These are phyloP conservation scores for Pyricularia grisea DNA, from an alignment of 2,329 filamentous ascomycete genomes.

Conservation along the genomic window DNA sequence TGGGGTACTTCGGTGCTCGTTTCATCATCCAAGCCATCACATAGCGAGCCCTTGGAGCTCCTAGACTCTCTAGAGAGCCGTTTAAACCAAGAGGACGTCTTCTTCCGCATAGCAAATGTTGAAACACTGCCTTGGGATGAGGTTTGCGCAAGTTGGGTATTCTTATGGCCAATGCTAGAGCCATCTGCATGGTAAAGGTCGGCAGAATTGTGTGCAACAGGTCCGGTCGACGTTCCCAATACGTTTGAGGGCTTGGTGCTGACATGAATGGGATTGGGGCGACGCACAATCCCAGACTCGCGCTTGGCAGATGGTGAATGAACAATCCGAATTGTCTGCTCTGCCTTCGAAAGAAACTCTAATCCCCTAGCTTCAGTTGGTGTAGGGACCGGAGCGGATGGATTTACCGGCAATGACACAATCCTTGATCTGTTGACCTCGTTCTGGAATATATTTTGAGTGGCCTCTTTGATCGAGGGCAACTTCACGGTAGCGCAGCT, in stretches of 20 bases:
- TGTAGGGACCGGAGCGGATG: slow-evolving; percentile 9
- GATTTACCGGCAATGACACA: slow-evolving; percentile 34
- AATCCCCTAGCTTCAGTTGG: slow-evolving; percentile 22
- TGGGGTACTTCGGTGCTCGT: neutral
- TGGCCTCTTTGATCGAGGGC: slow-evolving; percentile 40
- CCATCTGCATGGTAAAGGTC: neutral
- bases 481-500: slow-evolving; percentile 26
- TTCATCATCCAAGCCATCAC: neutral
- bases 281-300: slow-evolving; percentile 18
- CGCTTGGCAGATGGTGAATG: slow-evolving; percentile 32
- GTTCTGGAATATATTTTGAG: slow-evolving; percentile 12
- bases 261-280: slow-evolving; percentile 29
- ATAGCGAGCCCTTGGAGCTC: neutral
- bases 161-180: neutral
- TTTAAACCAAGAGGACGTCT: slow-evolving; percentile 2
- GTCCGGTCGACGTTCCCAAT: neutral
- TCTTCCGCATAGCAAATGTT: slow-evolving; percentile 3
- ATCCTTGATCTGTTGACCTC: slow-evolving; percentile 27
- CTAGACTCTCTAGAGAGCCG: slow-evolving; percentile 3
- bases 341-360: slow-evolving; percentile 34
- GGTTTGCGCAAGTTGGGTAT: neutral
- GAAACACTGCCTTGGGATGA: slow-evolving; percentile 1
- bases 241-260: slow-evolving; percentile 24
- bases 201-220: neutral
- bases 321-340: slow-evolving; percentile 47